Conservation (phyloP, 164 flowering plant species). For the Warburgia ugandensis region DNA sequence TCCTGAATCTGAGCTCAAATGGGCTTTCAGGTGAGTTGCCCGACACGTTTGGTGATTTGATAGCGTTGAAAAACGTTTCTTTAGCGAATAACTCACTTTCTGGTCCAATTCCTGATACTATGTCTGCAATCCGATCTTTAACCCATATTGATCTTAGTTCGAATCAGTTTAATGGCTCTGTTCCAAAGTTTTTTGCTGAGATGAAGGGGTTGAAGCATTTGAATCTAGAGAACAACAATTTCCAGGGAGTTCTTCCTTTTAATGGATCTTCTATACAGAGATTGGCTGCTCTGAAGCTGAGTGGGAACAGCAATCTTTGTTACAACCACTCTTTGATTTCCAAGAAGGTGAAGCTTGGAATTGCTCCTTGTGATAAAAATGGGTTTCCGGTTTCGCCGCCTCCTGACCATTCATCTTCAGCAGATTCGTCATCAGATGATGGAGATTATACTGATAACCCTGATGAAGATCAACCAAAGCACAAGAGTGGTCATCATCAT, state of each 20-base stretch:
- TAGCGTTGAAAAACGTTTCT: conserved; percentile 50
- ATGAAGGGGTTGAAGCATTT: conserved; percentile 62
- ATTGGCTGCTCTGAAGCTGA: conserved; percentile 61
- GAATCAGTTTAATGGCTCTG: conserved; percentile 77
- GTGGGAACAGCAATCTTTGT: conserved; percentile 65
- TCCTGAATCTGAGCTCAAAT: conserved; percentile 61
- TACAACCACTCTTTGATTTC: conserved; percentile 59
- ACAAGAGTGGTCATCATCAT: conserved; percentile 21
- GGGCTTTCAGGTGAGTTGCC: conserved; percentile 60
- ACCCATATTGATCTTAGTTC: conserved; percentile 77
- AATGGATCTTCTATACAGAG: conserved; percentile 55
- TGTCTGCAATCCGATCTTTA: conserved; percentile 44
- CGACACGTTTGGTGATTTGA: conserved; percentile 51
- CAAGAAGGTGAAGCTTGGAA: conserved; percentile 76
- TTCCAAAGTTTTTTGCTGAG: conserved; percentile 53
- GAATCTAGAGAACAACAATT: conserved; percentile 68
- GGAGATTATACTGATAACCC: conserved; percentile 18
- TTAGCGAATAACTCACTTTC: conserved; percentile 62
- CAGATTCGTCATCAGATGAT: conserved; percentile 17
- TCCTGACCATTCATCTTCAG: conserved; percentile 25
- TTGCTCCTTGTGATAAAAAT: conserved; percentile 78
- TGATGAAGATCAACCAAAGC: conserved; percentile 6
- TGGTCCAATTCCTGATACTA: conserved; percentile 61
- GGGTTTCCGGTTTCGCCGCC: conserved; percentile 79
- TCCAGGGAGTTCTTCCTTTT: conserved; percentile 84